These are phyloP conservation scores for Colletotrichum sidae DNA, from an alignment of 2,329 filamentous ascomycete genomes.

Conservation along the genomic window DNA sequence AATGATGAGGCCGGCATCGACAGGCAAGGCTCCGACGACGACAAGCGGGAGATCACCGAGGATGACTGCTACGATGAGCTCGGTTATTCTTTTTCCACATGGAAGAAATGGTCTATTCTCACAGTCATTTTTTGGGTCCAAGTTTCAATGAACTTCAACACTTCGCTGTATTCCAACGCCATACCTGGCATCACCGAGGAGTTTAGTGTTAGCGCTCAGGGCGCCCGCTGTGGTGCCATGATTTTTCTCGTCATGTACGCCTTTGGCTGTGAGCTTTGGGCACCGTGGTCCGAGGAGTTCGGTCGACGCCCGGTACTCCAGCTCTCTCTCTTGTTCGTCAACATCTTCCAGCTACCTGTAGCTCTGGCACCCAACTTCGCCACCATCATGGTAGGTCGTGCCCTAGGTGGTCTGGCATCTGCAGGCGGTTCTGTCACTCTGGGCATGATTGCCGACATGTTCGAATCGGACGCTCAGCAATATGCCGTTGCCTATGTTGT, in stretches of 20 bases:
- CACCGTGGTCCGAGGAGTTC: conserved; percentile 87
- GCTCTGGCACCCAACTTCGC: conserved; percentile 80
- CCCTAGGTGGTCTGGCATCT: conserved; percentile 76
- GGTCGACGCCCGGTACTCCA: conserved; percentile 83
- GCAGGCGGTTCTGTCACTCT: conserved; percentile 80
- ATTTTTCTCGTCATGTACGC: conserved; percentile 85
- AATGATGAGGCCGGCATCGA: conserved; percentile 52
- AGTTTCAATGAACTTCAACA: conserved; percentile 84
- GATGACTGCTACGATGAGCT: conserved; percentile 74
- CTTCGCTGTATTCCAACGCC: conserved; percentile 78
- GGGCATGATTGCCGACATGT: conserved; percentile 81
- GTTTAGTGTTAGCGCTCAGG: conserved; percentile 75
- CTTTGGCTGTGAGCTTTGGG: conserved; percentile 90
- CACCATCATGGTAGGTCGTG: conserved; percentile 76
- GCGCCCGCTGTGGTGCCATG: conserved; percentile 78
- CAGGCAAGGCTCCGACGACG: conserved; percentile 40
- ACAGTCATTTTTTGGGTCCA: conserved; percentile 80
- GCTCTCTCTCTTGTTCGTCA: conserved; percentile 78
- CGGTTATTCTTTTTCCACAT: conserved; percentile 69
- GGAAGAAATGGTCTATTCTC: conserved; percentile 80
- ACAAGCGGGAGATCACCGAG: conserved; percentile 61
- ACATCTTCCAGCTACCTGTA: conserved; percentile 80
- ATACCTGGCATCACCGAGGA: conserved; percentile 73
- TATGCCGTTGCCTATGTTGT: conserved; percentile 82
- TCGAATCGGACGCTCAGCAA: conserved; percentile 77